Percentiles rank a stretch among this genome's conserved stretches.
phyloP scores from a whole-genome alignment of 2,329 filamentous ascomycete genomes.

The Sarocladiaceae sp. region DNA sequence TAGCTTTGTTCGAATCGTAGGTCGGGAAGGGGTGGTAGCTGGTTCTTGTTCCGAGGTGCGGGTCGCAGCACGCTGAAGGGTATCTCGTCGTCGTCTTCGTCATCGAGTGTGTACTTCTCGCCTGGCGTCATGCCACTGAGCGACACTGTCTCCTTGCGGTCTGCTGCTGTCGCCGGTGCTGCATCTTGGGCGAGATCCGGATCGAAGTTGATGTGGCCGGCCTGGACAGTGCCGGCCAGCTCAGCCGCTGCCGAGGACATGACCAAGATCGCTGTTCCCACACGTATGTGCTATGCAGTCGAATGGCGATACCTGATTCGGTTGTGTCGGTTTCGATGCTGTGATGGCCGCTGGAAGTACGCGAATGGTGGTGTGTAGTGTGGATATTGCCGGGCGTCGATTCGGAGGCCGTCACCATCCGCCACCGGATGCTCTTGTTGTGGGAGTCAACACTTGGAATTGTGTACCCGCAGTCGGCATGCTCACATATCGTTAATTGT shows the following conservation, averaged over 20 bases:
- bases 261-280: neutral
- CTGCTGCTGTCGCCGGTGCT: slow-evolving; percentile 74
- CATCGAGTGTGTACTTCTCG: slow-evolving; percentile 24
- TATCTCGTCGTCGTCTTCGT: slow-evolving; percentile 60
- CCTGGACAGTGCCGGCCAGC: slow-evolving; percentile 75
- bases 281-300: no score
- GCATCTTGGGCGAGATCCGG: slow-evolving; percentile 72
- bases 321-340: neutral
- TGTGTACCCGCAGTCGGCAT: no score
- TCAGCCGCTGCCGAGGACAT: slow-evolving; percentile 38
- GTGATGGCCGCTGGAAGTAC: neutral
- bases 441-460: no score
- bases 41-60: slow-evolving; percentile 35
- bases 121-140: slow-evolving; percentile 18
- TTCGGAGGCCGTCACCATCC: slow-evolving; percentile 11
- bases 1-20: slow-evolving; percentile 98
- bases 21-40: slow-evolving; percentile 70
- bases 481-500: no score
- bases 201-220: slow-evolving; percentile 68
- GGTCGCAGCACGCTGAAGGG: slow-evolving; percentile 62
- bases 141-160: slow-evolving; percentile 39
- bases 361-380: neutral
- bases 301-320: no score
- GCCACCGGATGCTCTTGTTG: no score
- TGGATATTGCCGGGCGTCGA: slow-evolving; percentile 25